A percentile compares a stretch with the other conserved stretches of the same genome.
Evolutionary conservation across 768 basidiomycete genomes (phyloP).

Genomic region (Leucocoprinus leucothites): DNA sequence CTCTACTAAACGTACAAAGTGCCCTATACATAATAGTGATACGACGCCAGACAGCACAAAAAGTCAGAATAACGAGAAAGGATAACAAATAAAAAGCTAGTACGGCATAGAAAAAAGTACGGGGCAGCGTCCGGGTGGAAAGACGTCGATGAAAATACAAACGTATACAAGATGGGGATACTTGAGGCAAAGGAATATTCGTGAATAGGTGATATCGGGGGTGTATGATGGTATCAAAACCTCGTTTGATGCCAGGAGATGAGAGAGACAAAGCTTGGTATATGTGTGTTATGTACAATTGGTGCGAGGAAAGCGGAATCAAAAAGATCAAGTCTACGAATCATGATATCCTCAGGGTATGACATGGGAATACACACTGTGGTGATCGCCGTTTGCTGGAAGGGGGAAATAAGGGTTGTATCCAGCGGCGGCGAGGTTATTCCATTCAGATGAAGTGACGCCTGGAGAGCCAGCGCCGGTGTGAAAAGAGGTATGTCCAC

Average conservation of each 20-base stretch:
- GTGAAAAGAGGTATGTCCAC: constrained; percentile 45
- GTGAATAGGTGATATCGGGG: neutral
- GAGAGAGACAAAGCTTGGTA: neutral
- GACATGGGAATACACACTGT: constrained; percentile 55
- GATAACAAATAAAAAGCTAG: neutral
- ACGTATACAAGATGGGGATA: constrained; percentile 10
- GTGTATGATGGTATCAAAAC: constrained; percentile 1
- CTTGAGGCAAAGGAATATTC: neutral
- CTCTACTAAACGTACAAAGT: constrained; percentile 11
- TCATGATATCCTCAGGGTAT: constrained; percentile 38
- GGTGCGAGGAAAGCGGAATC: constrained; percentile 5
- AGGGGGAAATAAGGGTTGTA: constrained; percentile 74
- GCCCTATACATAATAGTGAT: constrained; percentile 6
- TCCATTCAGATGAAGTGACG: constrained; percentile 63
- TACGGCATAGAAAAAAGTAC: neutral
- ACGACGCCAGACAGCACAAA: neutral
- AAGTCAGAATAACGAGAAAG: neutral
- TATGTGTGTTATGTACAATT: neutral
- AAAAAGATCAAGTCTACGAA: constrained; percentile 9
- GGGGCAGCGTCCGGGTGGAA: neutral
- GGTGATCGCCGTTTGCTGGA: constrained; percentile 40
- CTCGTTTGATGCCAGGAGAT: neutral
- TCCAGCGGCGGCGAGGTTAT: constrained; percentile 46
- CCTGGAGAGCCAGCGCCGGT: constrained; percentile 36
- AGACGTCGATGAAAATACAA: constrained; percentile 1